Evolutionary conservation across 225 moss, liverwort and hornwort genomes (phyloP), one percentile per base, ranked within the genome.

Genomic region (Pseudisothecium myosuroides): DNA sequence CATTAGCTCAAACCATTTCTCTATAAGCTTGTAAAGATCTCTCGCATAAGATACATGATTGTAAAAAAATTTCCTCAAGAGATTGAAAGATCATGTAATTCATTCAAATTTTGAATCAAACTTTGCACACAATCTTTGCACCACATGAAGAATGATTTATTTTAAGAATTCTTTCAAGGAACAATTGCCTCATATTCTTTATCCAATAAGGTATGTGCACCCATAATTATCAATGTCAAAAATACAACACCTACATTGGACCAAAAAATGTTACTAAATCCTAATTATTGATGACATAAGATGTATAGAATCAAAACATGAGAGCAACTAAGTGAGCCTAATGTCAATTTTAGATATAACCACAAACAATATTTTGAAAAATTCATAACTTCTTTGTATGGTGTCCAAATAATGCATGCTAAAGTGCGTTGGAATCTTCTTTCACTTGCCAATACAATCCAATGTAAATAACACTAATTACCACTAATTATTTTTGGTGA

Each of bases 311-410:
- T 16, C 10, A 78, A 55, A 78, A n/a, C 26, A 55, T n/a, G 7
- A 78, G 1, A 16, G 6, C 4, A 55, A 16, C 0, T 4, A 10
- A 10, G 2, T 15, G 16, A 78, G 3, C 4, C 0, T 10, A 0
- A 2, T 55, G 17, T 55, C 0, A 0, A 78, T 24, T 77, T 77
- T 22, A 14, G 9, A 0, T 15, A 37, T 15, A 37, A 10, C 1
- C 23, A 9, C 6, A 54, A 54, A 54, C 3, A 77, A 54, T 10
- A 54, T 1, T 54, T 55, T 78, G 5, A 3, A 55, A 55, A 55
- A n/a, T n/a, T 56, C 10, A 11, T 26, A 55, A 56, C 6, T 56
- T 55, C 10, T 56, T 24, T 77, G 9, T 10, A 55, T 0, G 1
- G 2, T 78, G 24, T 78, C 6, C 6, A 37, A 78, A 26, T n/a